A percentile compares a stretch with the other conserved stretches of the same genome.
phyloP scores from a whole-genome alignment of 1,139 yeast genomes.

The Yamadazyma jaroonii region DNA sequence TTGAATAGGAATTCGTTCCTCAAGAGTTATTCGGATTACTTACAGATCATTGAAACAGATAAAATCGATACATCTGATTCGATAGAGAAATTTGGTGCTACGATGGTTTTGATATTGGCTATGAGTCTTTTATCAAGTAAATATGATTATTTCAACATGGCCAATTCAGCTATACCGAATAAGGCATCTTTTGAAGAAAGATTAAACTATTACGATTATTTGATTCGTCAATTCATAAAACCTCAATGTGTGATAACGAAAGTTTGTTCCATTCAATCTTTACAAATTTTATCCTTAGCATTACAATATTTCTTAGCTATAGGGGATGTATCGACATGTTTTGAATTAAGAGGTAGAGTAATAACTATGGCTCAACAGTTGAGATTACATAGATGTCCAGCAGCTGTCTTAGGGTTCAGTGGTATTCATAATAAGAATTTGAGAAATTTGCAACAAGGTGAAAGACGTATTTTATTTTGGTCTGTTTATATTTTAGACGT shows the following conservation, averaged over 20 bases:
- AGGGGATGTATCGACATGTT: slow-evolving; percentile 73
- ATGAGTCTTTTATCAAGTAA: slow-evolving; percentile 51
- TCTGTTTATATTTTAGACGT: slow-evolving; percentile 75
- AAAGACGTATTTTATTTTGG: slow-evolving; percentile 82
- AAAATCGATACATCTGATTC: slow-evolving; percentile 19
- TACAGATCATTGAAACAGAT: slow-evolving; percentile 35
- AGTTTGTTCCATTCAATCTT: slow-evolving; percentile 62
- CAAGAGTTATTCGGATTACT: slow-evolving; percentile 51
- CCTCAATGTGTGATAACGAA: slow-evolving; percentile 51
- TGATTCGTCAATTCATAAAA: slow-evolving; percentile 53
- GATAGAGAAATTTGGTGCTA: slow-evolving; percentile 60
- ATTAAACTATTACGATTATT: slow-evolving; percentile 40
- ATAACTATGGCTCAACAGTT: slow-evolving; percentile 85
- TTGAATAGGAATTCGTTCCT: slow-evolving; percentile 65
- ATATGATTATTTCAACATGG: slow-evolving; percentile 17
- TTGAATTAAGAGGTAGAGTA: slow-evolving; percentile 71
- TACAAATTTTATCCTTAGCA: slow-evolving; percentile 69
- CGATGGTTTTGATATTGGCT: slow-evolving; percentile 55
- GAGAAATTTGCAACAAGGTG: slow-evolving; percentile 64
- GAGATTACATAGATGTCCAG: slow-evolving; percentile 83
- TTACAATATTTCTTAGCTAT: slow-evolving; percentile 68
- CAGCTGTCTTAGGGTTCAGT: slow-evolving; percentile 57
- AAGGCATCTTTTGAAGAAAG: slow-evolving; percentile 17
- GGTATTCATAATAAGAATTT: slow-evolving; percentile 52
- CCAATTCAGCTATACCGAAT: slow-evolving; percentile 15